These are phyloP conservation scores for Lactarius evosmus DNA, from an alignment of 768 basidiomycete species.

Conservation along the genomic window DNA sequence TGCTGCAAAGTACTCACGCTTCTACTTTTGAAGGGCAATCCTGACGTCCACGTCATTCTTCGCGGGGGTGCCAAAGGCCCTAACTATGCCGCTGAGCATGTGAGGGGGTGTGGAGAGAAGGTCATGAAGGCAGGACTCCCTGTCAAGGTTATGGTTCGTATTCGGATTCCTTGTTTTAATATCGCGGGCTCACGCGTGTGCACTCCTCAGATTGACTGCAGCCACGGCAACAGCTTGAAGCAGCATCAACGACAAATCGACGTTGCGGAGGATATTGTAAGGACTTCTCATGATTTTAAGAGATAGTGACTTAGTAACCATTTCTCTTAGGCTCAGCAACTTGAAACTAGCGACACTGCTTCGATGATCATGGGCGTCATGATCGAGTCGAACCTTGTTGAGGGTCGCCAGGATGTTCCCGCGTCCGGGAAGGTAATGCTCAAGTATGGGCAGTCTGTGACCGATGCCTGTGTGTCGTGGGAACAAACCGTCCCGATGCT, in stretches of 20 bases:
- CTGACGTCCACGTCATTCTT: slow-evolving; percentile 90
- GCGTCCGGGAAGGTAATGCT: slow-evolving; percentile 64
- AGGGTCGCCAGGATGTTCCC: slow-evolving; percentile 85
- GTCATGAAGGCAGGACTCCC: slow-evolving; percentile 74
- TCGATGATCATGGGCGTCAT: slow-evolving; percentile 85
- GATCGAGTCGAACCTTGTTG: slow-evolving; percentile 90
- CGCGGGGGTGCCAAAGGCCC: slow-evolving; percentile 89
- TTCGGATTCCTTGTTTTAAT: slow-evolving; percentile 24
- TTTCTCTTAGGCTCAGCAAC: slow-evolving; percentile 57
- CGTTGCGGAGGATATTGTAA: slow-evolving; percentile 87
- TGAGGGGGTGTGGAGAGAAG: slow-evolving; percentile 70
- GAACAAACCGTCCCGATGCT: slow-evolving; percentile 78
- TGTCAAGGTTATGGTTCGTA: slow-evolving; percentile 79
- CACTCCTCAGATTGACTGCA: slow-evolving; percentile 78
- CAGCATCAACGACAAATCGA: slow-evolving; percentile 85
- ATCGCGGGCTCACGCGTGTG: neutral
- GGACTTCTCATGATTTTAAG: slow-evolving; percentile 31
- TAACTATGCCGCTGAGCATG: slow-evolving; percentile 79
- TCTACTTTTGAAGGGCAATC: slow-evolving; percentile 68
- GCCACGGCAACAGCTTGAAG: slow-evolving; percentile 93
- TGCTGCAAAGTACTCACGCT: neutral
- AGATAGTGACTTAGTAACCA: slow-evolving; percentile 26
- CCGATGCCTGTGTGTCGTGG: slow-evolving; percentile 91
- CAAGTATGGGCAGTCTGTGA: slow-evolving; percentile 82
- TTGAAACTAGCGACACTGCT: slow-evolving; percentile 68